Evolutionary conservation across 2,329 filamentous ascomycete genomes (phyloP), one percentile per base, ranked within the genome.

Genomic region (Colletotrichum chlorophyti): DNA sequence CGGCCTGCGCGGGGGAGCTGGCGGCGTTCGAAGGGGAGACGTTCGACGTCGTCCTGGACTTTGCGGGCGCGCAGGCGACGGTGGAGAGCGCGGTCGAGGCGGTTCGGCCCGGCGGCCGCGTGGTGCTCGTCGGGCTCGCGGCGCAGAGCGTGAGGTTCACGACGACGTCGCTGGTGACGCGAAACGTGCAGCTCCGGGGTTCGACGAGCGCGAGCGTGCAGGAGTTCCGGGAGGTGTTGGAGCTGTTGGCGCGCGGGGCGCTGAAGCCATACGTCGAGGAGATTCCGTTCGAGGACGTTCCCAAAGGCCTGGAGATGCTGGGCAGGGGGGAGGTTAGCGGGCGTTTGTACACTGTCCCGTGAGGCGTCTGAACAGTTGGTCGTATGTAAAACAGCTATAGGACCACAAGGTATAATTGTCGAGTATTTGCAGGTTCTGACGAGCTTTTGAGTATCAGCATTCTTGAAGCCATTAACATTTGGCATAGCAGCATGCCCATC

Each of bases 11-110:
- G 6, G 29, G 24, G 3, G 45, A 27, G 12, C 23, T 60, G 15
- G 8, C 1, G 2, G 6, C 6, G 1, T 45, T 53, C 29, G 10
- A 6, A 3, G 14, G 23, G 2, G 34, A 55, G 35, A 40, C 2
- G 0, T 53, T 62, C 26, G 57, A 62, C 21, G 52, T 57, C 1
- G 29, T 60, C 10, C 11, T 62, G 10, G 52, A 60, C n/a, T 60
- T 60, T 40, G 60, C 38, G 2, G 47, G 57, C n/a, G 43, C 52
- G 1, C 42, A 51, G 38, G 11, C 27, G 10, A 58, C 53, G 17
- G 45, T 61, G 5, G 51, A 58, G 26, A 24, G 15, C 4, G 52
- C 53, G 8, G 10, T 54, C 6, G 15, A 35, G 1, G 10, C 49
- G 9, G 48, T 61, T 9, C 48, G 48, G n/a, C 41, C 31, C 10